phyloP scores from a whole-genome alignment of 768 basidiomycete species.

The Termitomyces sp. region DNA sequence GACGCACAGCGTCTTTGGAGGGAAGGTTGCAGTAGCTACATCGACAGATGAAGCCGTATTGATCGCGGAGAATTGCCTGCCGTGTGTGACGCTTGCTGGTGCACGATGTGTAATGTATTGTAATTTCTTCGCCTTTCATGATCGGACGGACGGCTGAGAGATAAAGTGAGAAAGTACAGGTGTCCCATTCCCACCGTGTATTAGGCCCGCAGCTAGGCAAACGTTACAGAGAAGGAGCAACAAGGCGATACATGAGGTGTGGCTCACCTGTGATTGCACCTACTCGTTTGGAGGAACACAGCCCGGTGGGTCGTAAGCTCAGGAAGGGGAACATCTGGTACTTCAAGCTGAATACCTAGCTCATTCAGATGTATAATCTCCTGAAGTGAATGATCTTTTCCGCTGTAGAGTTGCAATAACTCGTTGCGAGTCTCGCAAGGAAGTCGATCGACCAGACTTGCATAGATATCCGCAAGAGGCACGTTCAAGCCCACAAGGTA shows the following conservation, averaged over 20 bases:
- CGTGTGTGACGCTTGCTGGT: constrained; percentile 17
- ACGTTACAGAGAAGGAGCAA: background rate
- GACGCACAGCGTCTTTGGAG: constrained; percentile 5
- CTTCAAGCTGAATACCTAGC: constrained; percentile 23
- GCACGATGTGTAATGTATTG: constrained; percentile 26
- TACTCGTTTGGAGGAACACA: constrained; percentile 28
- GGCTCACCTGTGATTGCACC: constrained; percentile 37
- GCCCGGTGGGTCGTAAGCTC: constrained; percentile 26
- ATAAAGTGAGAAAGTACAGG: constrained; percentile 21
- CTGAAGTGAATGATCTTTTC: constrained; percentile 15
- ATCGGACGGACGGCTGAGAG: constrained; percentile 30
- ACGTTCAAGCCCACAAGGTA: constrained; percentile 21
- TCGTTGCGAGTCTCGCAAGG: constrained; percentile 18
- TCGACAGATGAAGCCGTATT: constrained; percentile 27
- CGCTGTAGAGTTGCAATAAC: constrained; percentile 12
- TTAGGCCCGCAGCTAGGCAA: constrained; percentile 32
- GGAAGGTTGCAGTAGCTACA: constrained; percentile 22
- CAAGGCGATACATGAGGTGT: background rate
- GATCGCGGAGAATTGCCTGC: constrained; percentile 13
- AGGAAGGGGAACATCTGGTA: constrained; percentile 16
- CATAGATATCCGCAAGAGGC: constrained; percentile 25
- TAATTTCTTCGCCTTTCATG: constrained; percentile 28
- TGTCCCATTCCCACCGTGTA: constrained; percentile 32
- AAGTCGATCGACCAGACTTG: constrained; percentile 23
- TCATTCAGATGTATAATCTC: constrained; percentile 26